Conservation (phyloP, 345 rosid species). For the Excoecaria agallocha region DNA sequence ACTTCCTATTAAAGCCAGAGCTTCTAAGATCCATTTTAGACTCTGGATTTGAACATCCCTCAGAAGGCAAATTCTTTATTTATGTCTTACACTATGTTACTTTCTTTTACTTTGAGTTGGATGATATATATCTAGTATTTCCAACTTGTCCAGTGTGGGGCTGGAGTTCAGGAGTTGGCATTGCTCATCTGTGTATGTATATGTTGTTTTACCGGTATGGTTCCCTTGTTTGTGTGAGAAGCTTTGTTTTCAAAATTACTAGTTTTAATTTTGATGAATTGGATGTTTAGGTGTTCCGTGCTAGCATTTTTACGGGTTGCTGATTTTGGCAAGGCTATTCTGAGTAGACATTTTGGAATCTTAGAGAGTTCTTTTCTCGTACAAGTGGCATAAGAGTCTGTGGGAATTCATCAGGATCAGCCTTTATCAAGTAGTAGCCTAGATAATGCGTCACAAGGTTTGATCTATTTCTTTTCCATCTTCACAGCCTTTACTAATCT, state of each 20-base stretch:
- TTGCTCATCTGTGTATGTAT: not conserved
- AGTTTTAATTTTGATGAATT: not conserved
- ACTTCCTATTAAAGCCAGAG: slow-evolving; percentile 98
- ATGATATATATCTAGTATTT: not conserved
- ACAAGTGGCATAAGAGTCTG: not conserved
- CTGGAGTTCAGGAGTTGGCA: not conserved
- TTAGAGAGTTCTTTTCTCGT: not conserved
- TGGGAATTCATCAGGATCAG: too few species aligned
- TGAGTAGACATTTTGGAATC: not conserved
- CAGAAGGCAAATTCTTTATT: slow-evolving; percentile 60
- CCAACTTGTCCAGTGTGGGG: not conserved
- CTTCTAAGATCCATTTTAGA: slow-evolving; percentile 95
- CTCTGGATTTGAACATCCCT: slow-evolving; percentile 97
- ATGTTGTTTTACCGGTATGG: not conserved
- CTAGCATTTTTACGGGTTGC: not conserved
- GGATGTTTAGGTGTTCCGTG: not conserved
- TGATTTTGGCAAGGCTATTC: not conserved
- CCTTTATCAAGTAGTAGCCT: too few species aligned
- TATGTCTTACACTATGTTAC: not conserved
- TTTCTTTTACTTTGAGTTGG: not conserved
- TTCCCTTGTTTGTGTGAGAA: not conserved
- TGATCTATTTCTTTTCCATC: too few species aligned
- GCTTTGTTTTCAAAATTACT: not conserved
- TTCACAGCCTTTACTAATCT: too few species aligned
- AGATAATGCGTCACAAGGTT: too few species aligned